Base-by-base conservation (phyloP, 1,284 basidiomycete species). In the Lentinus polychrous region DNA sequence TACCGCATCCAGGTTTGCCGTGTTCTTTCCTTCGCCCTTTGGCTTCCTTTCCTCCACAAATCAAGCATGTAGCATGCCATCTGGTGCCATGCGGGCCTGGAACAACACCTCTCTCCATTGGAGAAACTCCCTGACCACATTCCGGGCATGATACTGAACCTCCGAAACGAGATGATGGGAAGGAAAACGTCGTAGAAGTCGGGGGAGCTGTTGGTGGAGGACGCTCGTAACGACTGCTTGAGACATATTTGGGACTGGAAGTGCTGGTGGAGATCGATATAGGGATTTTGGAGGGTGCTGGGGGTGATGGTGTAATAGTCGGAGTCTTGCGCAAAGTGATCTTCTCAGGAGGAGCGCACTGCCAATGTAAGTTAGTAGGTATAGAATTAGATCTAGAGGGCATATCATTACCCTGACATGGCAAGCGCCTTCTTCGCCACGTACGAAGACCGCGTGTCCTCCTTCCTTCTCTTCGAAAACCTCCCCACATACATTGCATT, bases 31-130 rank as follows among this genome's bases (percentile, higher is more conserved):
- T 61, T 7, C 62, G 57, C 10, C 65, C 66, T 40, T 64, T 68
- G 17, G 60, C 65, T 4, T 69, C 66, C 60, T 79, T 85, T 0
- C 87, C 88, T 3, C 89, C 89, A 58, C 88, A 91, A 5, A 88
- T 73, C 45, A 91, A 71, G 61, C 88, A 91, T 23, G 72, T 61
- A 11, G 74, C 71, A 64, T 91, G 88, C 88, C 88, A 91, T 51
- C 77, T 74, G 15, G 81, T 81, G 24, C 83, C 83, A 54, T 86
- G 81, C 11, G 88, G 89, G 6, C 88, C 88, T 18, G 85, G 81
- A 27, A 91, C 83, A 18, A 90, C 86, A 5, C 88, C 88, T 51
- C 76, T 71, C 59, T 91, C 87, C 86, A 91, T 90, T 1, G 78
- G 76, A 20, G 83, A 86, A 8, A 91, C 87, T 1, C 76, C 61